These are phyloP conservation scores for Endocarpon pusillum DNA, from an alignment of 495 filamentous ascomycete genomes.

Conservation along the genomic window DNA sequence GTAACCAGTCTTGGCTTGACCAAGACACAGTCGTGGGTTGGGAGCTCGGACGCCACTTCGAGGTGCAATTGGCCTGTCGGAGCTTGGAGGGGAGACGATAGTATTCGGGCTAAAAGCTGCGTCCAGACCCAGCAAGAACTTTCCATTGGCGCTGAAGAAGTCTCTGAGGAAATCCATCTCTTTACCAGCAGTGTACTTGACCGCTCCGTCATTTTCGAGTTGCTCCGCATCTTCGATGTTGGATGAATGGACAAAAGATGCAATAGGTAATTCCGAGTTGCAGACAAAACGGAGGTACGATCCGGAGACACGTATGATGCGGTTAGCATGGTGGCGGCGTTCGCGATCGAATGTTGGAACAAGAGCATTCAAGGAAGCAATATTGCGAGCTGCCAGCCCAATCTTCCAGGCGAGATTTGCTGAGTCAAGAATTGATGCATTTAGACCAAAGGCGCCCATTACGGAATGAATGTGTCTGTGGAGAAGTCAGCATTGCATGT, in stretches of 20 bases:
- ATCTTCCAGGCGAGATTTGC: constrained; percentile 24
- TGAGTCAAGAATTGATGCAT: constrained; percentile 22
- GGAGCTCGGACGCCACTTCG: constrained; percentile 20
- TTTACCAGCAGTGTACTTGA: too few species aligned
- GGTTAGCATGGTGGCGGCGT: constrained; percentile 28
- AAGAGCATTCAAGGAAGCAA: too few species aligned
- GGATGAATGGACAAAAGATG: too few species aligned
- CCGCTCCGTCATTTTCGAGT: too few species aligned
- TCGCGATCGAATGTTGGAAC: constrained; percentile 19
- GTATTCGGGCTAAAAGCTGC: constrained; percentile 6
- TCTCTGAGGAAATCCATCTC: constrained; percentile 11
- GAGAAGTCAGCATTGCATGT: constrained; percentile 2
- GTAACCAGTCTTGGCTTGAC: constrained; percentile 12
- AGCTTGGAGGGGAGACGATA: not conserved
- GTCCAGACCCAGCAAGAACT: constrained; percentile 15
- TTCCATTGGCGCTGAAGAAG: constrained; percentile 13
- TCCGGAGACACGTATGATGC: constrained; percentile 28
- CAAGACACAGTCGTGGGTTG: constrained; percentile 19
- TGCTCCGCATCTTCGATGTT: too few species aligned
- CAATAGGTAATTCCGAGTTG: constrained; percentile 11
- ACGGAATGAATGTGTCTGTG: constrained; percentile 20
- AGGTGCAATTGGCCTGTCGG: constrained; percentile 6
- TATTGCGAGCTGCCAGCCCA: too few species aligned
- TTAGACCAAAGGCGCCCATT: constrained; percentile 25
- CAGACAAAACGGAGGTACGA: constrained; percentile 22